phyloP scores from a whole-genome alignment of 495 filamentous ascomycete genomes.

The Oleoguttula mirabilis region DNA sequence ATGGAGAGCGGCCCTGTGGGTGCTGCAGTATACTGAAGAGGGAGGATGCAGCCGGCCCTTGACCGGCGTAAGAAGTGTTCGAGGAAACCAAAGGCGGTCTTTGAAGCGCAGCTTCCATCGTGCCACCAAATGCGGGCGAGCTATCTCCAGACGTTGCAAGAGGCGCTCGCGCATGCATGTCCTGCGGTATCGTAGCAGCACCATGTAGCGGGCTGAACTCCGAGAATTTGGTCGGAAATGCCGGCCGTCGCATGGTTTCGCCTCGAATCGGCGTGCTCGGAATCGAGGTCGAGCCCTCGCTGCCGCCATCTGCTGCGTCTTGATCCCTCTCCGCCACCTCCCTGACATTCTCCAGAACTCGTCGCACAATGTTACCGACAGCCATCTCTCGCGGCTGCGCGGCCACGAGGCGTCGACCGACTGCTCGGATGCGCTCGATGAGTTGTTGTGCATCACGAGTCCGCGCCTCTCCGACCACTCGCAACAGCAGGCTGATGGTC shows the following conservation, averaged over 20 bases:
- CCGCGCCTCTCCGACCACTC: constrained; percentile 62
- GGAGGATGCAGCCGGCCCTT: constrained; percentile 40
- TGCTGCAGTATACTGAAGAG: constrained; percentile 78
- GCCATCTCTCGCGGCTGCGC: constrained; percentile 83
- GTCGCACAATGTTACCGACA: constrained; percentile 84
- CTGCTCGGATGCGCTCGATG: constrained; percentile 59
- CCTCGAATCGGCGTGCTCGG: constrained; percentile 5
- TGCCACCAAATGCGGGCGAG: constrained; percentile 2
- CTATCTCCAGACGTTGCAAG: neutral
- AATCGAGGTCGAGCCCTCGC: constrained; percentile 11
- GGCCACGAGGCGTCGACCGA: constrained; percentile 59
- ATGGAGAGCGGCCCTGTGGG: constrained; percentile 29
- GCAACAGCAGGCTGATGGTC: constrained; percentile 73
- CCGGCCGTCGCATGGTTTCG: constrained; percentile 27
- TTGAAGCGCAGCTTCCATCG: constrained; percentile 24
- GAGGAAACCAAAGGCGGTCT: constrained; percentile 44
- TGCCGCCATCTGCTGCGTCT: constrained; percentile 47
- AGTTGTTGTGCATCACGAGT: constrained; percentile 65
- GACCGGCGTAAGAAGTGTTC: constrained; percentile 42
- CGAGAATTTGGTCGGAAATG: constrained; percentile 28
- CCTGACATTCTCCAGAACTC: constrained; percentile 78
- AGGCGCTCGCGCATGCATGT: neutral
- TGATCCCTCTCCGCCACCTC: constrained; percentile 66
- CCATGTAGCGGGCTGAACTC: constrained; percentile 35
- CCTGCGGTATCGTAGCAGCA: constrained; percentile 26